These are phyloP conservation scores for Epicoccum sorghinum DNA, from an alignment of 2,329 filamentous ascomycete species.

Conservation along the genomic window DNA sequence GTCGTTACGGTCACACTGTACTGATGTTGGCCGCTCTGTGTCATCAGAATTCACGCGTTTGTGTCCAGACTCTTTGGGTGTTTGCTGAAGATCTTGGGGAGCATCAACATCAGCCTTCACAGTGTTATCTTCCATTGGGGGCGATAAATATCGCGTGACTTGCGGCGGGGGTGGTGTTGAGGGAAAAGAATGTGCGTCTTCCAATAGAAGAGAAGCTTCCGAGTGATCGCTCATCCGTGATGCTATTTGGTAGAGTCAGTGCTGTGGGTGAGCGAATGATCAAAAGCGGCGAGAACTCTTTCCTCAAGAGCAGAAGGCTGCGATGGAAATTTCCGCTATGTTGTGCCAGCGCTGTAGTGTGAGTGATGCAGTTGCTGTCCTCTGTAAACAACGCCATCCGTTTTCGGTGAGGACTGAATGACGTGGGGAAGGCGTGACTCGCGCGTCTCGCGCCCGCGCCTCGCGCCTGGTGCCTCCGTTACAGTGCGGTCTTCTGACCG, in stretches of 20 bases:
- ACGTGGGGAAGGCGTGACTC: slow-evolving; percentile 36
- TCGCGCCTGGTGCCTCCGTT: slow-evolving; percentile 15
- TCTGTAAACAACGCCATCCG: slow-evolving; percentile 19
- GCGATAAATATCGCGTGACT: slow-evolving; percentile 4
- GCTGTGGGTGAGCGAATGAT: slow-evolving; percentile 30
- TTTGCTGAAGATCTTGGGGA: slow-evolving; percentile 15
- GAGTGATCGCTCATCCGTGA: slow-evolving; percentile 24
- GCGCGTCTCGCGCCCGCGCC: slow-evolving; percentile 17
- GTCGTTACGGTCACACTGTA: slow-evolving; percentile 24
- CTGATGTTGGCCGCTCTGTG: slow-evolving; percentile 37
- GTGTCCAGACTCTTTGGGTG: slow-evolving; percentile 1
- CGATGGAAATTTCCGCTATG: neutral
- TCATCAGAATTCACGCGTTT: slow-evolving; percentile 26
- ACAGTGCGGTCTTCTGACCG: slow-evolving; percentile 18
- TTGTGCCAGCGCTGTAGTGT: neutral
- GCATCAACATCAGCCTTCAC: slow-evolving; percentile 20
- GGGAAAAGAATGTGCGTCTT: slow-evolving; percentile 13
- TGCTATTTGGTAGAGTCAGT: slow-evolving; percentile 29
- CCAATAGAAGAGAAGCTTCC: slow-evolving; percentile 30
- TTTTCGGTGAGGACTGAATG: slow-evolving; percentile 30
- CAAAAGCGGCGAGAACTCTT: slow-evolving; percentile 8
- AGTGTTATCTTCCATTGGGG: slow-evolving; percentile 26
- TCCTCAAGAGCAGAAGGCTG: slow-evolving; percentile 3
- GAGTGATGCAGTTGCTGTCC: slow-evolving; percentile 11
- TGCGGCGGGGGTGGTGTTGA: slow-evolving; percentile 22